Percentiles rank a stretch among this genome's conserved stretches.
These are phyloP conservation scores for Exophiala spinifera DNA, from an alignment of 2,329 filamentous ascomycete species.

Conservation along the genomic window DNA sequence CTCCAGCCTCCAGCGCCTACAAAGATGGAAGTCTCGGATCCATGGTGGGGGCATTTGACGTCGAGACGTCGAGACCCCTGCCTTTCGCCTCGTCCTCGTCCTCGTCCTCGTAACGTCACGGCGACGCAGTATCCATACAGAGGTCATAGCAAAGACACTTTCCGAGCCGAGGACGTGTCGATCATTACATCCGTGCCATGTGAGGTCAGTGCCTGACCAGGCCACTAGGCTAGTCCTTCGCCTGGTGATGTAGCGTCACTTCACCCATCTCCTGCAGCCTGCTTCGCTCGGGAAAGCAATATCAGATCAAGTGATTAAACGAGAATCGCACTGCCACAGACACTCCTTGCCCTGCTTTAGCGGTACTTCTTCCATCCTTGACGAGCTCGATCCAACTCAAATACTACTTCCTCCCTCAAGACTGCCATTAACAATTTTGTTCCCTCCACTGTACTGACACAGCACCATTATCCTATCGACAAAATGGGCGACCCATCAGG, in stretches of 20 bases:
- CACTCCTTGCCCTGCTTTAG: background rate
- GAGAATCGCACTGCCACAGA: no score
- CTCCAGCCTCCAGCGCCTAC: no score
- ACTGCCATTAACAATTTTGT: background rate
- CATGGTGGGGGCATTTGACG: no score
- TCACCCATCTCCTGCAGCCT: background rate
- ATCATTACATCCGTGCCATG: background rate
- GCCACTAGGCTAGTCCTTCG: no score
- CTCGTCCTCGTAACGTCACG: no score
- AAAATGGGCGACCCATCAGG: conserved; percentile 14
- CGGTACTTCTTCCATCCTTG: background rate
- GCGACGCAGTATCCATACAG: background rate
- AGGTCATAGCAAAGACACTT: background rate
- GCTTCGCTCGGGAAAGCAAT: background rate
- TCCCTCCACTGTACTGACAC: background rate
- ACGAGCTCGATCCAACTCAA: background rate
- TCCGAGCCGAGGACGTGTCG: background rate
- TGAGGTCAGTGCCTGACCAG: background rate
- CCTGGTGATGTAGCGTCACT: background rate
- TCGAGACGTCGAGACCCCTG: no score
- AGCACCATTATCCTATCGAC: background rate
- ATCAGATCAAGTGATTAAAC: background rate
- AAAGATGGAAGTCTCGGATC: no score
- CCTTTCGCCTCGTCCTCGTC: no score
- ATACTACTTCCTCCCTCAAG: background rate